These are phyloP conservation scores for Pseudocercospora vitis DNA, from an alignment of 2,329 filamentous ascomycete species.

Conservation along the genomic window DNA sequence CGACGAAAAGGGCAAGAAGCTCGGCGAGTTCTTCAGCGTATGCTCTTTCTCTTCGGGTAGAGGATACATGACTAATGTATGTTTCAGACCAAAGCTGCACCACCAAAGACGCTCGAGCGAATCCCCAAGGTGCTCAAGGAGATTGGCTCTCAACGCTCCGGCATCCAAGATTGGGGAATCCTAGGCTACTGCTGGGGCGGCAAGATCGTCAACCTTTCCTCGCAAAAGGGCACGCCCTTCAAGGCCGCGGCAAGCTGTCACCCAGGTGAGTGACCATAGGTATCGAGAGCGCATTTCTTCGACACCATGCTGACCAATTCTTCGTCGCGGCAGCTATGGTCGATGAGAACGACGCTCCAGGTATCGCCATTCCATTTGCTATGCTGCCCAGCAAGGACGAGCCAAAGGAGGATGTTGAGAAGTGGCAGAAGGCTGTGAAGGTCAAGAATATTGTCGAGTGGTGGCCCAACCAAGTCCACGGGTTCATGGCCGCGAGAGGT, in stretches of 20 bases:
- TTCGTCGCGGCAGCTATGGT: too few relatives aligned
- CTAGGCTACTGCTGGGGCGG: constrained; percentile 56
- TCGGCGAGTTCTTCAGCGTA: constrained; percentile 58
- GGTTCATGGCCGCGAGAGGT: constrained; percentile 38
- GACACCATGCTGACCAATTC: too few relatives aligned
- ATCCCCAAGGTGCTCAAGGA: constrained; percentile 58
- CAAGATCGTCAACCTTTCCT: constrained; percentile 58
- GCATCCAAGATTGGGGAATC: constrained; percentile 58
- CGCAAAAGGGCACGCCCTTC: constrained; percentile 54
- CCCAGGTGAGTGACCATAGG: too few relatives aligned
- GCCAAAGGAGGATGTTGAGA: constrained; percentile 51
- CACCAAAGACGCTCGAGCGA: constrained; percentile 57
- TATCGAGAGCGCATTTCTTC: too few relatives aligned
- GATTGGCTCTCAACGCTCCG: constrained; percentile 49
- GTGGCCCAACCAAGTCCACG: constrained; percentile 48
- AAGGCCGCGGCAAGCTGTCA: constrained; percentile 59
- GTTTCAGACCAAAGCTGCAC: constrained; percentile 51
- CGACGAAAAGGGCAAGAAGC: constrained; percentile 60
- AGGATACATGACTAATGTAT: constrained; percentile 11
- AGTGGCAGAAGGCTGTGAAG: constrained; percentile 52
- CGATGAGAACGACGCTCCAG: constrained; percentile 57
- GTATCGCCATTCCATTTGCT: constrained; percentile 57
- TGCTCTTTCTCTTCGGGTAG: background rate
- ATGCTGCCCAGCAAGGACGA: constrained; percentile 61
- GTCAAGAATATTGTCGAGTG: constrained; percentile 49